phyloP scores from a whole-genome alignment of 2,329 filamentous ascomycete species.

The Botrytis hyacinthi region DNA sequence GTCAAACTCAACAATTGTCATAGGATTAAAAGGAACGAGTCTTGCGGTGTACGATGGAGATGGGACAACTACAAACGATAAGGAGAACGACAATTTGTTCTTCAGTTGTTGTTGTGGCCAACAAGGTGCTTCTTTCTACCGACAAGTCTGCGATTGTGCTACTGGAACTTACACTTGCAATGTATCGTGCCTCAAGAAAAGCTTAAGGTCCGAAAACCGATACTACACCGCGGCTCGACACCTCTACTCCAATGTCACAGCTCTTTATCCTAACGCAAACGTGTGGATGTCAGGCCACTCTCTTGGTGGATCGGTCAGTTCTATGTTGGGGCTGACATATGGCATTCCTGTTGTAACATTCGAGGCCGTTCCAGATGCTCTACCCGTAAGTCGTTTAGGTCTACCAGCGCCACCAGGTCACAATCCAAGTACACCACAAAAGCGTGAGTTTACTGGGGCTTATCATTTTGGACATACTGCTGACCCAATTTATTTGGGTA shows the following conservation, averaged over 20 bases:
- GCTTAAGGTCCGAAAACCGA: conserved; percentile 76
- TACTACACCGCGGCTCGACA: conserved; percentile 90
- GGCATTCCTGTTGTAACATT: conserved; percentile 90
- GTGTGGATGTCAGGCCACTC: conserved; percentile 93
- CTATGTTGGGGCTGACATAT: conserved; percentile 87
- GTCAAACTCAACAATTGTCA: conserved; percentile 80
- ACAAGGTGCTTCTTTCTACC: conserved; percentile 85
- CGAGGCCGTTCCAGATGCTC: conserved; percentile 86
- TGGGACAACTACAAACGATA: conserved; percentile 95
- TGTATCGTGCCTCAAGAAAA: conserved; percentile 78
- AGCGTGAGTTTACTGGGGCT: conserved; percentile 68
- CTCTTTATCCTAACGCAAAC: conserved; percentile 77
- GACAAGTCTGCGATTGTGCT: conserved; percentile 90
- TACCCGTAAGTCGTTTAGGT: conserved; percentile 80
- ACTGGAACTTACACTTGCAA: conserved; percentile 87
- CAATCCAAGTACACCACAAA: conserved; percentile 68
- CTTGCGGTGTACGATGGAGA: conserved; percentile 94
- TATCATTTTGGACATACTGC: conserved; percentile 95
- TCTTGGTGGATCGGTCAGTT: conserved; percentile 82
- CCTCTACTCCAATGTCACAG: conserved; percentile 88
- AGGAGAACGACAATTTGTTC: conserved; percentile 95
- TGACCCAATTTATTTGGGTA: conserved; percentile 91
- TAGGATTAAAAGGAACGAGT: conserved; percentile 89
- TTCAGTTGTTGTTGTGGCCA: conserved; percentile 98
- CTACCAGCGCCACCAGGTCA: conserved; percentile 80